Percentiles rank a stretch among this genome's conserved stretches.
Conservation (phyloP, 139 green algal genomes). For the Coelastrella sp. region DNA sequence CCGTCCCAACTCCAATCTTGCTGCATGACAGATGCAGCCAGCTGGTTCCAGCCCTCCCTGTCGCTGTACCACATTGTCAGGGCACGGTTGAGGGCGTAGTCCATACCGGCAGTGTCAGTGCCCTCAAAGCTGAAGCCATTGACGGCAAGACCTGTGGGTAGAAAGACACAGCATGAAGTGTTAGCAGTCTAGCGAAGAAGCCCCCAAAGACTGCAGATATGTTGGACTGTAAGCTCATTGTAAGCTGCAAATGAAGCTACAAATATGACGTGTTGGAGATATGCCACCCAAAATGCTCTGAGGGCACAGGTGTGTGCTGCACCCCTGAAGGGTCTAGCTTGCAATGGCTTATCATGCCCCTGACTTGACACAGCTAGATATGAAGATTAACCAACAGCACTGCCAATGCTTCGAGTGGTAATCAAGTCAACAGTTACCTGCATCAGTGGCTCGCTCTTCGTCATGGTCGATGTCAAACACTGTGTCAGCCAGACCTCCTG, state of each 20-base stretch:
- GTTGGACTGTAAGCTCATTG: no score
- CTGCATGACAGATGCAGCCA: constrained; percentile 77
- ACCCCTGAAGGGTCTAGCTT: no score
- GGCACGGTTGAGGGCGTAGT: constrained; percentile 94
- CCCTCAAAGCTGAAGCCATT: constrained; percentile 97
- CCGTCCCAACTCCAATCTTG: constrained; percentile 96
- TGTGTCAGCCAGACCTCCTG: constrained; percentile 93
- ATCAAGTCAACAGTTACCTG: background rate
- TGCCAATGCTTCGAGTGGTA: no score
- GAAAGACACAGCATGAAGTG: background rate
- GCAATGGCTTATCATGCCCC: no score
- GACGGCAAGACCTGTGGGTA: constrained; percentile 53
- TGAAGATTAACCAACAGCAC: no score
- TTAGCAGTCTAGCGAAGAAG: no score
- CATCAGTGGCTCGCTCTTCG: constrained; percentile 67
- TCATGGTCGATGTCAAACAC: constrained; percentile 91
- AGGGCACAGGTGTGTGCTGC: no score
- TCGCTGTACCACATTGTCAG: constrained; percentile 88
- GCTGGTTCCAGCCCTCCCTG: constrained; percentile 72
- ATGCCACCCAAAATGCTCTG: no score
- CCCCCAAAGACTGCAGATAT: no score
- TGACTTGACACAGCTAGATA: no score
- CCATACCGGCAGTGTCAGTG: constrained; percentile 87
- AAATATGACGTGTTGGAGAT: no score
- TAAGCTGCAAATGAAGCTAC: background rate